These are phyloP conservation scores for Sporisorium scitamineum DNA, from an alignment of 1,284 basidiomycete genomes.

Conservation along the genomic window DNA sequence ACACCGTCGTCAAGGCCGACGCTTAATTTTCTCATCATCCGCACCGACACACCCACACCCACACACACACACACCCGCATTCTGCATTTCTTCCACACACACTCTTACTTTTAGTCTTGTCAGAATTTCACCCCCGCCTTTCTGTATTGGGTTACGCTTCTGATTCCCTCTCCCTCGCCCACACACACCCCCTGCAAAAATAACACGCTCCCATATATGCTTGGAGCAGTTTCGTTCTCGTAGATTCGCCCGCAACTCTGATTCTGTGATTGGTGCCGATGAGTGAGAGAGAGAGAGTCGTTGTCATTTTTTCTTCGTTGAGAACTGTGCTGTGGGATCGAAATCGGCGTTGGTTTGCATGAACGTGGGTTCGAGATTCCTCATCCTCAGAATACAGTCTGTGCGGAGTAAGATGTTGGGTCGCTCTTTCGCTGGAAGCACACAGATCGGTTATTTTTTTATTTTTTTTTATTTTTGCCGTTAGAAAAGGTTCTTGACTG, in stretches of 20 bases:
- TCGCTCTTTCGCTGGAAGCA: no score
- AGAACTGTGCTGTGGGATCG: no score
- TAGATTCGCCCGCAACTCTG: no score
- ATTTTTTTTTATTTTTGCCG: no score
- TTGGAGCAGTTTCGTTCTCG: slow-evolving; percentile 45
- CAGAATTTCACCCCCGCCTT: slow-evolving; percentile 9
- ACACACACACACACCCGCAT: slow-evolving; percentile 4
- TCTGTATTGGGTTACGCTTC: slow-evolving; percentile 22
- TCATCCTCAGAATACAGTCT: no score
- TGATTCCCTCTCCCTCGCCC: slow-evolving; percentile 6
- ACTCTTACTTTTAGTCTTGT: slow-evolving; percentile 34
- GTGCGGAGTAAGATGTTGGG: no score
- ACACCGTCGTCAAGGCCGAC: slow-evolving; percentile 72
- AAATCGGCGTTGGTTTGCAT: no score
- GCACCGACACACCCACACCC: no score
- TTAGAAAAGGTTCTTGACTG: neutral
- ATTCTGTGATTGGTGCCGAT: no score
- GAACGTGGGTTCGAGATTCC: no score
- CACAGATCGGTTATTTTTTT: neutral
- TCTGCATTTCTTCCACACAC: slow-evolving; percentile 14
- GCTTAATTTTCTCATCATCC: slow-evolving; percentile 72
- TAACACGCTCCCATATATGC: slow-evolving; percentile 29
- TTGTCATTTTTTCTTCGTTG: no score
- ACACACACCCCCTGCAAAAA: slow-evolving; percentile 33
- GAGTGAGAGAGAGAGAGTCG: no score